Evolutionary conservation across 257 asterid genomes (phyloP).

Genomic region (Ligustrum vulgare): DNA sequence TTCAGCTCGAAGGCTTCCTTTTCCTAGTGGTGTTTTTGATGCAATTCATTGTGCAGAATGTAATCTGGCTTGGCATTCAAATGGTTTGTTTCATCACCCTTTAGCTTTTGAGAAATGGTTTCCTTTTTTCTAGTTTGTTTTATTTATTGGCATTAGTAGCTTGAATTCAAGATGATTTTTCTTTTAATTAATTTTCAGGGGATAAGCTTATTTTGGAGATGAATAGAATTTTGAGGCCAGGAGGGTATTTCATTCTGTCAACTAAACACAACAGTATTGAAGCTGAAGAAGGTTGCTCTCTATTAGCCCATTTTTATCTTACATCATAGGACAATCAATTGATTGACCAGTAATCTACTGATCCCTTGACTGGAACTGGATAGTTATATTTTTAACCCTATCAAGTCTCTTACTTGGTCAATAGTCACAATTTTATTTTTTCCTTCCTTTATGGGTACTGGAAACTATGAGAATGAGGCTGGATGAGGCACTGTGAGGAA

Average conservation of each 20-base stretch:
- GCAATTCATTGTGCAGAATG: conserved; percentile 87
- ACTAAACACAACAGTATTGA: conserved; percentile 71
- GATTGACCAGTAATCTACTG: neutral
- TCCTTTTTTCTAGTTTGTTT: neutral
- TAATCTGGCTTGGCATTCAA: conserved; percentile 75
- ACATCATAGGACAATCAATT: neutral
- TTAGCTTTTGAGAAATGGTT: conserved; percentile 22
- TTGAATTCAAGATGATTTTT: conserved; percentile 1
- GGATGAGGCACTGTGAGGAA: neutral
- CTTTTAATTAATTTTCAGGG: conserved; percentile 48
- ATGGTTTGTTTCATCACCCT: conserved; percentile 50
- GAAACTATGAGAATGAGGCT: neutral
- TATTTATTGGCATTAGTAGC: neutral
- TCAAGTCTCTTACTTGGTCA: neutral
- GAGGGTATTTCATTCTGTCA: conserved; percentile 88
- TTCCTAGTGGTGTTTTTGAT: conserved; percentile 95
- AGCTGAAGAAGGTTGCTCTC: conserved; percentile 83
- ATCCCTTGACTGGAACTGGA: neutral
- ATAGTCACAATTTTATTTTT: no score
- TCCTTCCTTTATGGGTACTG: neutral
- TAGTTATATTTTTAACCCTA: neutral
- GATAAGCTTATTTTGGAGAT: conserved; percentile 86
- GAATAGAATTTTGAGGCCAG: conserved; percentile 93
- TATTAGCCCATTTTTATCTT: conserved; percentile 12
- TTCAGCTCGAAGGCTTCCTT: conserved; percentile 71